Base-by-base conservation (phyloP, 495 filamentous ascomycete genomes). In the Evernia prunastri region DNA sequence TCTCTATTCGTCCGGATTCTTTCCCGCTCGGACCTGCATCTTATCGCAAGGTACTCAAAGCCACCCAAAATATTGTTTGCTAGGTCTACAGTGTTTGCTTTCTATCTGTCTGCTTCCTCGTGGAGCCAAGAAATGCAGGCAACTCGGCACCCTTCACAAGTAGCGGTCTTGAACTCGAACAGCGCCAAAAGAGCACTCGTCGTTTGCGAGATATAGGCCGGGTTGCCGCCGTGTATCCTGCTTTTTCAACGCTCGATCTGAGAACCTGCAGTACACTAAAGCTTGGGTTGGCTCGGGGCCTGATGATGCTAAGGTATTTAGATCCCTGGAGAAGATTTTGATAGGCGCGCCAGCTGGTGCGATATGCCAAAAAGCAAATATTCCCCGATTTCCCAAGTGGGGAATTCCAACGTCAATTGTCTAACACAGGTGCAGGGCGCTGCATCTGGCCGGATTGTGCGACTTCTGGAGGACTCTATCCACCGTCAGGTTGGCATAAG, bases 331-430 rank as follows among this genome's bases (percentile, higher is more conserved):
- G 27, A 53, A 4, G 31, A 53, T 5, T 53, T 53, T 53, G 25
- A 53, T 53, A 53, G 49, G 49, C 49, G 49, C 49, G 49, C 27
- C 17, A 53, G 6, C 17, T 53, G 49, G 49, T 17, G 13, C 13
- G 49, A 53, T 18, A 53, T 53, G 49, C 49, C 5, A 53, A 53
- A 53, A 53, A 53, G 49, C 49, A 53, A 53, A 17, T 31, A 53
- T 53, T 29, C 12, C 49, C 49, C 49, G 25, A 29, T 53, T 0
- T 53, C 49, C 49, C 10, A 31, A 53, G 27, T 31, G 25, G 27
- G 49, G 15, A 53, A 53, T 53, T 53, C 25, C 49, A 53, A 53
- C 49, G 49, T 53, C 49, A 29, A 29, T 13, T 9, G 27, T 18
- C 49, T 4, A 29, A 25, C 20, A 53, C 49, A 31, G 3, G 12